These are phyloP conservation scores for Ustulina deusta DNA, from an alignment of 2,329 filamentous ascomycete species.

Conservation along the genomic window DNA sequence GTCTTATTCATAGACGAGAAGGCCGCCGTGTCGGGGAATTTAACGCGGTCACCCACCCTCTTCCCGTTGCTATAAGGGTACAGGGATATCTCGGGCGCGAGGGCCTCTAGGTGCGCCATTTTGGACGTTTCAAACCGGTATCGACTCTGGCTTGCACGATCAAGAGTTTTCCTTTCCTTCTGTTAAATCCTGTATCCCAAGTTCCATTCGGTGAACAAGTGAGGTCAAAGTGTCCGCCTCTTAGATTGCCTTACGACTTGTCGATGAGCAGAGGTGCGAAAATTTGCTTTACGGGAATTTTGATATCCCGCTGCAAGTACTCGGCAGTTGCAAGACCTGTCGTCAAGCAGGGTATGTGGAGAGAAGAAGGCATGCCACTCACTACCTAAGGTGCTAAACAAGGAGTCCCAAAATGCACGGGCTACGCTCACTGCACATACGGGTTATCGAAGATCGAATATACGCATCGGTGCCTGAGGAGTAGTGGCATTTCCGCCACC, in stretches of 20 bases:
- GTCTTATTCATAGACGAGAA: constrained; percentile 56
- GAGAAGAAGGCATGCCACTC: not conserved
- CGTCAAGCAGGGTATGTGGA: not conserved
- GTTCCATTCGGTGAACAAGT: not conserved
- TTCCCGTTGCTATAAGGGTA: constrained; percentile 51
- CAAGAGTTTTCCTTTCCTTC: not conserved
- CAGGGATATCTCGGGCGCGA: constrained; percentile 50
- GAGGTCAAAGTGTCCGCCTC: not conserved
- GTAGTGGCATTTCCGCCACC: not conserved
- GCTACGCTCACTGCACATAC: constrained; percentile 3
- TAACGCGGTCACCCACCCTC: constrained; percentile 44
- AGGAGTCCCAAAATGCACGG: not conserved
- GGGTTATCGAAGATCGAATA: constrained; percentile 6
- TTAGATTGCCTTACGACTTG: not conserved
- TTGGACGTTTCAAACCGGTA: constrained; percentile 8
- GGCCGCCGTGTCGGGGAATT: constrained; percentile 51
- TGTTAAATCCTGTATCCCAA: not conserved
- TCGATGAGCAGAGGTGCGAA: not conserved
- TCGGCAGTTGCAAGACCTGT: constrained; percentile 35
- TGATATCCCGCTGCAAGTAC: constrained; percentile 13
- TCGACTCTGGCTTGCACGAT: not conserved
- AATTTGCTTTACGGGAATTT: constrained; percentile 3
- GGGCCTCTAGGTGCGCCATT: constrained; percentile 55
- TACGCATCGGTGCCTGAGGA: not conserved
- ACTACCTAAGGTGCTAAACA: not conserved